Base-by-base conservation (phyloP, 2,329 filamentous ascomycete genomes). In the Dissoconium aciculare region DNA sequence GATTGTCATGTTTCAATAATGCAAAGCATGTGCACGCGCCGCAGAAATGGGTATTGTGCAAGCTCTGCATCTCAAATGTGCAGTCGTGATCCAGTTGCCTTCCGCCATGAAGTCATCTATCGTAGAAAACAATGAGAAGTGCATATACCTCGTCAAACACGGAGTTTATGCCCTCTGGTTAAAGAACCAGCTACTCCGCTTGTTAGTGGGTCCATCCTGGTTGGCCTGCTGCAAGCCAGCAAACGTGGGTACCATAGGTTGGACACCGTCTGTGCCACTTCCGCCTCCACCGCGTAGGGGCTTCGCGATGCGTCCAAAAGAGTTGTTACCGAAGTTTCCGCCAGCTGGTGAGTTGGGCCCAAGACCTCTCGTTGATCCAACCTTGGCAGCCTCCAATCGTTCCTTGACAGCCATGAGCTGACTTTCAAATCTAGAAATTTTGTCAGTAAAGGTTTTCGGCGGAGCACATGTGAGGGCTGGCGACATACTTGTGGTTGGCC, bases 401-500 rank as follows among this genome's bases (percentile, higher is more conserved):
- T 98, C 89, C 66, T 95, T 98, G 60, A 98, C 89, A 30, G 85
- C 84, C 26, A 84, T 80, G 54, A 98, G 80, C 62, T 98, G 89
- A 21, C 82, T 78, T 65, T 98, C 89, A 65, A 98, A 98, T 56
- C 89, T 95, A 54, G 25, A 24, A 16, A 12, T 23, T 43, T 40
- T 40, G 40, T 32, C 40, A 23, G 35, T 26, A 23, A 23, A 8
- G 8, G 19, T 23, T 8, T 8, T 8, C 19, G 19, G 8, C 19
- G 4, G 19, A 9, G n/a, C 24, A 10, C 19, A 21, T 9, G 13
- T 15, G 3, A 15, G 19, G 27, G 11, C 8, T 8, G 19, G 32
- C 17, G 33, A 68, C 76, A 48, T 75, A 94, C 89, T 91, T 80
- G 62, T 95, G 87, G 57, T 94, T 98, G 24, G 89, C 85, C 38